A percentile compares a stretch with the other conserved stretches of the same genome.
Evolutionary conservation across 805 yeast species (phyloP).

Genomic region (Kodamaea sagamina): DNA sequence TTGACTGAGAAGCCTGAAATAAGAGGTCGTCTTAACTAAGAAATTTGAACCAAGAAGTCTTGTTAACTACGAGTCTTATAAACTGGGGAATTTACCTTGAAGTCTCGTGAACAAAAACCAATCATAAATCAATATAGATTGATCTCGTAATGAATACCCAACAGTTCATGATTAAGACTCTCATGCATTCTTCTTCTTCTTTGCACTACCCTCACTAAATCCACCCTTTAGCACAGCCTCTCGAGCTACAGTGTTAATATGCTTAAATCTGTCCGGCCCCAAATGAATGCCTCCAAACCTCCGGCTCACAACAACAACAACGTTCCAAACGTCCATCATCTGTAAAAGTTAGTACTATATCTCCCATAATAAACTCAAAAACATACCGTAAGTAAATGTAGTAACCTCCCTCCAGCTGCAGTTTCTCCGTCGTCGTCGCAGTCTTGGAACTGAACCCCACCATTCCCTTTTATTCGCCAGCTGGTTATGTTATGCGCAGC

Average conservation of each 20-base stretch:
- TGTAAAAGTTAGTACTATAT: conserved; percentile 29
- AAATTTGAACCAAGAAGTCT: no score
- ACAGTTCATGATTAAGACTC: no score
- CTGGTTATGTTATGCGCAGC: conserved; percentile 85
- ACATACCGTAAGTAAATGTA: conserved; percentile 69
- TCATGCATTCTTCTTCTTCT: conserved; percentile 10
- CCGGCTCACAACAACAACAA: conserved; percentile 80
- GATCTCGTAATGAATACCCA: no score
- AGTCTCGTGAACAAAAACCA: no score
- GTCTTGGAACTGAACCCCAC: conserved; percentile 68
- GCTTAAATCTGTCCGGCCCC: conserved; percentile 94
- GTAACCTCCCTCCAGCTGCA: conserved; percentile 88
- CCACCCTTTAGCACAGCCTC: conserved; percentile 56
- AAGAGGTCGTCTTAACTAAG: no score
- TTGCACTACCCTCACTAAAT: conserved; percentile 1
- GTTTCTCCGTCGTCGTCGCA: conserved; percentile 97
- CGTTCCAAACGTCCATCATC: conserved; percentile 80
- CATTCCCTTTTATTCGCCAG: conserved; percentile 67
- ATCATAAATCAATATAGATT: no score
- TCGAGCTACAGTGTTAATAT: conserved; percentile 85
- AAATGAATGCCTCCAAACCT: conserved; percentile 93
- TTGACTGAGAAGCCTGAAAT: no score
- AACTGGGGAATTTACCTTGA: no score
- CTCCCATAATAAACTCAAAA: background rate
- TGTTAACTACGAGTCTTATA: no score